Evolutionary conservation across 2,329 filamentous ascomycete genomes (phyloP), one percentile per base, ranked within the genome.

Genomic region (Fonsecaea multimorphosa): DNA sequence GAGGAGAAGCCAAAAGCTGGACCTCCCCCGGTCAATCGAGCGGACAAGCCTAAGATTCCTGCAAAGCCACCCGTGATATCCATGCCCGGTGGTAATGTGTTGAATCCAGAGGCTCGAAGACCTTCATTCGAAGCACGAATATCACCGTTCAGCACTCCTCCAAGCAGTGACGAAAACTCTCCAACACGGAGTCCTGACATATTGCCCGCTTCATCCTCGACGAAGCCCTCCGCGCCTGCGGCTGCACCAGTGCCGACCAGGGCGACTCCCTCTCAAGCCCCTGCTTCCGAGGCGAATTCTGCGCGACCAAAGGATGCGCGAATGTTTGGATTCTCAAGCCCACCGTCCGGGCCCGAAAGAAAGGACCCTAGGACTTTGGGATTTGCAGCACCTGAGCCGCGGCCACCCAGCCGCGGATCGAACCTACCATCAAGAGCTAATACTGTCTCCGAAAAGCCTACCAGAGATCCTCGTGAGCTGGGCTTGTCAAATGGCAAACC

Each of bases 71-170:
- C 55, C 1, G 32, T 74, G 2, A 73, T 75, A 36, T 73, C 77
- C 2, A 67, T 63, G 52, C 64, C 63, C 3, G 38, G n/a, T 27
- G 19, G 44, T 12, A 63, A 68, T 65, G 66, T 46, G 49, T 65
- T 67, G 38, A 75, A 74, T 12, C 74, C 75, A 38, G 14, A 76
- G 70, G 51, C 68, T 74, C 64, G 71, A 73, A 34, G 74, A 76
- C 71, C 67, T 76, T 70, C 73, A 78, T 73, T 76, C 2, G 82
- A 84, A 49, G 81, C 81, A 34, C 78, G 80, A 58, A 74, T 88
- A 0, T 97, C 94, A 0, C 93, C 94, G 0, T 97, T 97, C 74
- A 93, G 84, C 73, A 97, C 92, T 38, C 93, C 93, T 19, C 92
- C 93, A 0, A 89, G 87, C 71, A 94, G 90, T 74, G 85, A 86